Evolutionary conservation across 345 rosid genomes (phyloP).

Genomic region (Eucalyptus coolabah): DNA sequence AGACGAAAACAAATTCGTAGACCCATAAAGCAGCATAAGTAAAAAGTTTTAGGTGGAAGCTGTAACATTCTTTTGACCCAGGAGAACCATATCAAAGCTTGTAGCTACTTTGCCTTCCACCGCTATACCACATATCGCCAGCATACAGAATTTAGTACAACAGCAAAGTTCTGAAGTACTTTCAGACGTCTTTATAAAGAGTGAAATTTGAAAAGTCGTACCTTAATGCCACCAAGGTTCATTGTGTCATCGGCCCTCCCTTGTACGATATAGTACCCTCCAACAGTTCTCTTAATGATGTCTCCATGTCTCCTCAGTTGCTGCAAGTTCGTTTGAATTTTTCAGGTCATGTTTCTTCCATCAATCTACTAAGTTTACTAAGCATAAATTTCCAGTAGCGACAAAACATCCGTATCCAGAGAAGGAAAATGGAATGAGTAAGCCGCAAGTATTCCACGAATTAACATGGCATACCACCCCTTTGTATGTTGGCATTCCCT

Average conservation of each 20-base stretch:
- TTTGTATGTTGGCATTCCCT: constrained; percentile 67
- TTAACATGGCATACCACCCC: constrained; percentile 41
- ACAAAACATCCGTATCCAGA: neutral
- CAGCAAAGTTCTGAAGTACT: neutral
- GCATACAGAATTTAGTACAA: neutral
- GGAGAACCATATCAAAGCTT: neutral
- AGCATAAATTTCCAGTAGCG: neutral
- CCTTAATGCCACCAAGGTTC: constrained; percentile 99
- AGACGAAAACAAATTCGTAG: neutral
- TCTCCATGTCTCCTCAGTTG: constrained; percentile 87
- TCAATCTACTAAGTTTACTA: neutral
- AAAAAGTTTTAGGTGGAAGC: neutral
- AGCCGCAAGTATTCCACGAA: neutral
- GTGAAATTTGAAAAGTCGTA: neutral
- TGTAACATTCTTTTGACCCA: neutral
- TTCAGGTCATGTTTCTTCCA: neutral
- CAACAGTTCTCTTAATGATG: constrained; percentile 54
- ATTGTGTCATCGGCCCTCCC: constrained; percentile 97
- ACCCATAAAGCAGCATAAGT: neutral
- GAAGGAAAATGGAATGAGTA: neutral
- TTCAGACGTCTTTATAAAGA: neutral
- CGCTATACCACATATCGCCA: neutral
- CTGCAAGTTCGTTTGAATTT: constrained; percentile 13
- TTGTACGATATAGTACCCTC: constrained; percentile 62
- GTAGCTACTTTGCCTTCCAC: neutral